Evolutionary conservation across 2,329 filamentous ascomycete genomes (phyloP).

Genomic region (Fusarium dlaminii): DNA sequence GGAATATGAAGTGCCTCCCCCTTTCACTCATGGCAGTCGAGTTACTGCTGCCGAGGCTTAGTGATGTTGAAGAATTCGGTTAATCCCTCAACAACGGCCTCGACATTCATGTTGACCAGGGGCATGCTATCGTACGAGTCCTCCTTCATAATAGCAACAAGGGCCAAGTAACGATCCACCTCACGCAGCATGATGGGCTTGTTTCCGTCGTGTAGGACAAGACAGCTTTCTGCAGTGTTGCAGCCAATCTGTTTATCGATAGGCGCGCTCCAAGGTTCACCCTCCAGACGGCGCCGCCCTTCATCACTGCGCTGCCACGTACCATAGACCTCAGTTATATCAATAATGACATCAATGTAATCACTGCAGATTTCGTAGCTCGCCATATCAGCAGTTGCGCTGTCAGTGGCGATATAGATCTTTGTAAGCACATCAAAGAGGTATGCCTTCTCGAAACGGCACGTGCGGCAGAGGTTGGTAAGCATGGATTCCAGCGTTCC

Average conservation of each 20-base stretch:
- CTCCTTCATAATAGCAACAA: constrained; percentile 89
- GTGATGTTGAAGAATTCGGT: constrained; percentile 82
- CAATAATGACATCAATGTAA: constrained; percentile 98
- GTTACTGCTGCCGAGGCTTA: constrained; percentile 60
- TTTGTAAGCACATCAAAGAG: constrained; percentile 98
- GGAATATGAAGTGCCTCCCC: background rate
- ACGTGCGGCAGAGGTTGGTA: constrained; percentile 91
- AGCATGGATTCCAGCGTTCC: constrained; percentile 93
- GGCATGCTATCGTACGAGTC: constrained; percentile 86
- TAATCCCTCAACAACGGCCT: constrained; percentile 81
- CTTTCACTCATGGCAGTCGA: background rate
- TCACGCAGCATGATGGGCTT: constrained; percentile 74
- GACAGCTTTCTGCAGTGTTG: constrained; percentile 72
- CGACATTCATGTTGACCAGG: constrained; percentile 87
- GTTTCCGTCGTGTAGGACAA: constrained; percentile 71
- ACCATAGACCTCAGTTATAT: constrained; percentile 95
- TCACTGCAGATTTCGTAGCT: constrained; percentile 99
- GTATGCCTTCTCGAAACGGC: constrained; percentile 97
- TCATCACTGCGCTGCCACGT: constrained; percentile 69
- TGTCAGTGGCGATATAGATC: constrained; percentile 98
- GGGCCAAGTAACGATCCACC: constrained; percentile 78
- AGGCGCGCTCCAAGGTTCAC: constrained; percentile 67
- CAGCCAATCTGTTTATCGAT: constrained; percentile 74
- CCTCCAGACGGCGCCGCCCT: constrained; percentile 66
- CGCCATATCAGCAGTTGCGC: constrained; percentile 89